These are phyloP conservation scores for Malus hybrid DNA, from an alignment of 331 rosid species.

Conservation along the genomic window DNA sequence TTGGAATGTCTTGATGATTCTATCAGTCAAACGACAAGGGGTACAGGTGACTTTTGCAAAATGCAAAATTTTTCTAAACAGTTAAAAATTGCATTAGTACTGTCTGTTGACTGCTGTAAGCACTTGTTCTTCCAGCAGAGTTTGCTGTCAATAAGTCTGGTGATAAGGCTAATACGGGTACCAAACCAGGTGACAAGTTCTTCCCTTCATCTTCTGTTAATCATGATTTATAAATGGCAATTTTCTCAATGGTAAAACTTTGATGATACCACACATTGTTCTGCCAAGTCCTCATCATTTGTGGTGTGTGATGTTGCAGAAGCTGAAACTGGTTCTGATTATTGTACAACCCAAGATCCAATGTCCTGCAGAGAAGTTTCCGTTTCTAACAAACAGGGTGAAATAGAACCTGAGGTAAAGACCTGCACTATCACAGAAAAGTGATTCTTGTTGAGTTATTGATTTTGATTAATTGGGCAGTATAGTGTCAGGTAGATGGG, in stretches of 20 bases:
- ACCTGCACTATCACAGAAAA: constrained; percentile 5
- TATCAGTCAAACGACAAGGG: not conserved
- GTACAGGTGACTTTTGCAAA: not conserved
- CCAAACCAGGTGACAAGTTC: not conserved
- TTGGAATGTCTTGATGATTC: constrained; percentile 29
- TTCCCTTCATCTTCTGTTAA: not conserved
- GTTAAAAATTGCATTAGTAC: not conserved
- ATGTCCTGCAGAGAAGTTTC: constrained; percentile 21
- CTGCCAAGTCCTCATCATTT: constrained; percentile 16
- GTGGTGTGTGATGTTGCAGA: constrained; percentile 27
- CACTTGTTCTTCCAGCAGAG: not conserved
- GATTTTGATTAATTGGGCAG: constrained; percentile 2
- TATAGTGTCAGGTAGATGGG: constrained; percentile 37
- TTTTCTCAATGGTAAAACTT: not conserved
- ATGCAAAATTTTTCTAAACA: not conserved
- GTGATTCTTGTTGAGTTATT: constrained; percentile 6
- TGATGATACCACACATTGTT: constrained; percentile 5
- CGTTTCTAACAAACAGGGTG: constrained; percentile 17
- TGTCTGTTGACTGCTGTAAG: not conserved
- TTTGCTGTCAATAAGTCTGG: not conserved
- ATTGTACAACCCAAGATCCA: constrained; percentile 25
- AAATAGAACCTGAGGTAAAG: constrained; percentile 51
- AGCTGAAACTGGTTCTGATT: constrained; percentile 23
- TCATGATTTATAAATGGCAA: not conserved
- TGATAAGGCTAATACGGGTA: not conserved